Percentiles rank a stretch among this genome's conserved stretches.
Evolutionary conservation across 2,329 filamentous ascomycete genomes (phyloP).

Genomic region (Lasiodiplodia gonubiensis): DNA sequence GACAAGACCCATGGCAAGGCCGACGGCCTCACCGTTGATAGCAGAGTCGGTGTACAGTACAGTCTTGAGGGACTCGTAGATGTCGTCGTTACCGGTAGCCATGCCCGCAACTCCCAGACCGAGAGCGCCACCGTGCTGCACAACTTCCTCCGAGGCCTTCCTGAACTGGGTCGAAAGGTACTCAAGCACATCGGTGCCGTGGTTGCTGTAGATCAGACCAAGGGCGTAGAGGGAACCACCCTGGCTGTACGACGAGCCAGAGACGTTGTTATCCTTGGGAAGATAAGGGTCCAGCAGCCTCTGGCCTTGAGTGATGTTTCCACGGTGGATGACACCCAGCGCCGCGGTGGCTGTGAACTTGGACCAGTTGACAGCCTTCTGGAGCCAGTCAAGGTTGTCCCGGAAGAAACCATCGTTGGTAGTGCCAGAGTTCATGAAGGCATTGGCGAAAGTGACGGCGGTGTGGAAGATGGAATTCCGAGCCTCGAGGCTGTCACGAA

Average conservation of each 20-base stretch:
- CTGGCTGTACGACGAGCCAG: constrained; percentile 92
- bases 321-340: constrained; percentile 93
- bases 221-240: constrained; percentile 95
- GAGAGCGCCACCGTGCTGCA: constrained; percentile 94
- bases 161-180: constrained; percentile 79
- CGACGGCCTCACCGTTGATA: constrained; percentile 95
- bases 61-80: constrained; percentile 88
- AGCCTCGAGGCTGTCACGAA: constrained; percentile 92
- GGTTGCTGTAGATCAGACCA: constrained; percentile 95
- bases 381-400: constrained; percentile 96
- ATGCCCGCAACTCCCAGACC: constrained; percentile 96
- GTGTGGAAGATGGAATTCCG: constrained; percentile 99
- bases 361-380: constrained; percentile 99
- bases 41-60: constrained; percentile 94
- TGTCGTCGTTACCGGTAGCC: constrained; percentile 88
- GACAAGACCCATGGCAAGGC: constrained; percentile 93
- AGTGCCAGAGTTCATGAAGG: constrained; percentile 98
- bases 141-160: constrained; percentile 83
- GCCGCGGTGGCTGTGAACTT: constrained; percentile 98
- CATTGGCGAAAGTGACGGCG: constrained; percentile 95
- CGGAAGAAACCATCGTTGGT: constrained; percentile 99
- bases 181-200: constrained; percentile 85
- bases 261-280: constrained; percentile 74
- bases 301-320: constrained; percentile 89
- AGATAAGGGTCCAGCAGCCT: constrained; percentile 95